Conservation (phyloP, 1,284 basidiomycete species). For the Inonotus obliquus region DNA sequence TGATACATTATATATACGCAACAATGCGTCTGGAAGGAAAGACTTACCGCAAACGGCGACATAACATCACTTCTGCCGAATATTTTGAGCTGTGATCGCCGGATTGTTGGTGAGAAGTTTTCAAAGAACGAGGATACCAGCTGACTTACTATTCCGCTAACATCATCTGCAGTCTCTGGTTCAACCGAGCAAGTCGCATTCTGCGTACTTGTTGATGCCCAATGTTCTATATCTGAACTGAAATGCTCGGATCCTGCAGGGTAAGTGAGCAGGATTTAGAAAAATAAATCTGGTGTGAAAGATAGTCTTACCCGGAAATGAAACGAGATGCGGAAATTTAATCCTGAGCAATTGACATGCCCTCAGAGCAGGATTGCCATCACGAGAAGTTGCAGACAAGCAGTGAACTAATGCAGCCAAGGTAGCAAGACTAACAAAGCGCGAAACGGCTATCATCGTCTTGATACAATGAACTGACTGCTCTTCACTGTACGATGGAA, state of each 20-base stretch:
- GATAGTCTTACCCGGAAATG: slow-evolving; percentile 9
- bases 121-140: neutral
- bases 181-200: slow-evolving; percentile 19
- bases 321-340: slow-evolving; percentile 11
- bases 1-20: neutral
- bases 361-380: neutral
- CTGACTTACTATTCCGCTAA: slow-evolving; percentile 14
- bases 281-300: neutral
- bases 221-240: slow-evolving; percentile 14
- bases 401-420: neutral
- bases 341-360: slow-evolving; percentile 13
- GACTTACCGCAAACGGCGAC: slow-evolving; percentile 19
- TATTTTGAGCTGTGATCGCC: slow-evolving; percentile 7
- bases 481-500: neutral
- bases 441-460: neutral
- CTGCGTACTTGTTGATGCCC: slow-evolving; percentile 8
- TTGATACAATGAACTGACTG: neutral
- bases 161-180: slow-evolving; percentile 10
- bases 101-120: neutral
- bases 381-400: neutral
- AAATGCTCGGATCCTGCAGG: slow-evolving; percentile 12
- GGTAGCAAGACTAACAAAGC: neutral
- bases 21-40: neutral
- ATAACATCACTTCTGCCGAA: slow-evolving; percentile 10
- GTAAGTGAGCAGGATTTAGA: neutral